These are phyloP conservation scores for Trichoderma sp. DNA, from an alignment of 2,329 filamentous ascomycete species.

Conservation along the genomic window DNA sequence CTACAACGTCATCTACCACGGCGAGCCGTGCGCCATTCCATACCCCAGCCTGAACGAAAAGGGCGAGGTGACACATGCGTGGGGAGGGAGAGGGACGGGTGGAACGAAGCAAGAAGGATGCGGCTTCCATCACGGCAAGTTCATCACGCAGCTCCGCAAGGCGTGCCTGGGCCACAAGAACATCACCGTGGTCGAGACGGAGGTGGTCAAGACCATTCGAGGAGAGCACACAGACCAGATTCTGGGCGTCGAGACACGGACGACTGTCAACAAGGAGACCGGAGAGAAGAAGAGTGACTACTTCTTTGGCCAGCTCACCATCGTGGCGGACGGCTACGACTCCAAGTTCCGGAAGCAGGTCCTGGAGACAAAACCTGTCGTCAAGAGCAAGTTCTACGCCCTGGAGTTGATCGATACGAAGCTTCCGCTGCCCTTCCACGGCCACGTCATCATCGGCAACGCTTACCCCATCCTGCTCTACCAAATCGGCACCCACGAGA, in stretches of 20 bases:
- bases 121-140: conserved; percentile 91
- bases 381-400: conserved; percentile 88
- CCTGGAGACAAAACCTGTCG: conserved; percentile 65
- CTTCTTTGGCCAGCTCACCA: conserved; percentile 87
- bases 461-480: conserved; percentile 82
- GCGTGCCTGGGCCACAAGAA: conserved; percentile 76
- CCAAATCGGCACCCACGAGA: conserved; percentile 95
- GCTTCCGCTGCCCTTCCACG: conserved; percentile 73
- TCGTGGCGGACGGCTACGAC: conserved; percentile 89
- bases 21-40: conserved; percentile 70
- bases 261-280: conserved; percentile 56
- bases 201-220: conserved; percentile 74
- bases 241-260: conserved; percentile 78
- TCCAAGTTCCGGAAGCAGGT: conserved; percentile 88
- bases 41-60: conserved; percentile 68
- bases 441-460: conserved; percentile 84
- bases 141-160: conserved; percentile 78
- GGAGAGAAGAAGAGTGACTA: conserved; percentile 64
- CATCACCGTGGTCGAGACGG: conserved; percentile 89
- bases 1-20: conserved; percentile 85
- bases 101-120: conserved; percentile 64
- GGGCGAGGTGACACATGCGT: conserved; percentile 46
- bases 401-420: conserved; percentile 88
- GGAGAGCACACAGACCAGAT: conserved; percentile 70
- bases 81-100: conserved; percentile 42